Evolutionary conservation across 495 filamentous ascomycete genomes (phyloP), one percentile per base, ranked within the genome.

Genomic region (Aspergillus avenaceus): DNA sequence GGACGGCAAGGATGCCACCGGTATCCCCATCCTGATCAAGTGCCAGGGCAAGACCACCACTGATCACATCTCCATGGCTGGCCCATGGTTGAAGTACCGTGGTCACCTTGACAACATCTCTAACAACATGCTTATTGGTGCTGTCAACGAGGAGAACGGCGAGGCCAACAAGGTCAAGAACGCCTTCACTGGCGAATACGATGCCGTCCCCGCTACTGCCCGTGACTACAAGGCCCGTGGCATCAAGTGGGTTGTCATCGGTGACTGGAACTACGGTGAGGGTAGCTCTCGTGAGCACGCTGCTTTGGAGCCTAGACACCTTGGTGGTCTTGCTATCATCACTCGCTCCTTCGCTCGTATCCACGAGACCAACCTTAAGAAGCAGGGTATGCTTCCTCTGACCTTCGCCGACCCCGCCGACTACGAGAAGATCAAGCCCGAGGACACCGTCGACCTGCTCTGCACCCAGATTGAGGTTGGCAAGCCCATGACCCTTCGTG

Each of bases 331-430:
- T 56, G 93, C 95, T 60, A 95, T 98, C 82, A 95, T 98, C 73
- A 91, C 87, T 69, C 84, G 88, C 65, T 87, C 82, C 61, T 98
- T 98, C 69, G 93, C 93, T 63, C 95, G 93, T 87, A 98, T 98
- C 70, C 93, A 98, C 82, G 93, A 98, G 80, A 98, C 93, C 77
- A 98, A 98, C 82, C 75, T 98, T 77, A 98, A 98, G 89, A 98
- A 98, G 85, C 93, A 98, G 82, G 93, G 93, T 77, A 93, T 98
- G 90, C 88, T 98, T 75, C 93, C 93, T 62, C 80, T 98, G 43
- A 96, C 91, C 58, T 98, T 98, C 76, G 67, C 82, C 45, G 84
- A 97, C 64, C 93, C 95, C 22, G 95, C 84, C 66, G 93, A 98
- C 73, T 98, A 98, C 72, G 93, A 98, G 70, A 93, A 87, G 79